phyloP scores from a whole-genome alignment of 164 flowering plant genomes.

The Stephania cephalantha region DNA sequence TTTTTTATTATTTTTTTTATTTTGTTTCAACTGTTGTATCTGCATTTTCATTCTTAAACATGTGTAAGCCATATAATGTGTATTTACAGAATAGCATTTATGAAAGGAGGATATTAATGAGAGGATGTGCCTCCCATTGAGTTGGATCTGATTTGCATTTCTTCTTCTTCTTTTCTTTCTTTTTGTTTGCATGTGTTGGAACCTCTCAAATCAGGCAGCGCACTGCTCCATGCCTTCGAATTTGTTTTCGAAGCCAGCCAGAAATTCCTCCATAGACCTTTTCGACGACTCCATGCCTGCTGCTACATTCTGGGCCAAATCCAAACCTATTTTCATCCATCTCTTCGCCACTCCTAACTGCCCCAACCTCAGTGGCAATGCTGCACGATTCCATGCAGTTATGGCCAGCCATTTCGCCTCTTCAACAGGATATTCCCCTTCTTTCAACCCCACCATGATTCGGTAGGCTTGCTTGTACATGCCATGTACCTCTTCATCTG shows the following conservation, averaged over 20 bases:
- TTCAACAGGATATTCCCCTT: slow-evolving; percentile 70
- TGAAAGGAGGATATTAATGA: background rate
- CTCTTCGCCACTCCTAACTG: slow-evolving; percentile 47
- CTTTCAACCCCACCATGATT: slow-evolving; percentile 78
- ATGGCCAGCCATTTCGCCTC: slow-evolving; percentile 89
- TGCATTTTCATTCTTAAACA: background rate
- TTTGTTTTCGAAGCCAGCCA: slow-evolving; percentile 42
- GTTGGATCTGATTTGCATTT: too few species aligned
- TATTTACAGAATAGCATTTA: background rate
- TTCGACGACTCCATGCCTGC: slow-evolving; percentile 49
- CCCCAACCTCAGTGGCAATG: slow-evolving; percentile 57
- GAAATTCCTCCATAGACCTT: slow-evolving; percentile 67
- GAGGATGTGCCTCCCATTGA: too few species aligned
- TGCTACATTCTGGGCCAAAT: slow-evolving; percentile 55
- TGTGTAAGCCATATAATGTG: background rate
- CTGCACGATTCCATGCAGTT: slow-evolving; percentile 90
- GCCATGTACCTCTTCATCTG: slow-evolving; percentile 50
- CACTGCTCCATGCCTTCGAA: slow-evolving; percentile 1
- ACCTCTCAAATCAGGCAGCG: too few species aligned
- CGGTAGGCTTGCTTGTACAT: slow-evolving; percentile 70
- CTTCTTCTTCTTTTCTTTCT: too few species aligned
- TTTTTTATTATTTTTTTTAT: background rate
- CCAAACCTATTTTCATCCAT: slow-evolving; percentile 80
- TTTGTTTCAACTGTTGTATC: background rate
- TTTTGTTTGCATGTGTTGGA: too few species aligned